These are phyloP conservation scores for Candida jianshihensis DNA, from an alignment of 805 yeast species.

Conservation along the genomic window DNA sequence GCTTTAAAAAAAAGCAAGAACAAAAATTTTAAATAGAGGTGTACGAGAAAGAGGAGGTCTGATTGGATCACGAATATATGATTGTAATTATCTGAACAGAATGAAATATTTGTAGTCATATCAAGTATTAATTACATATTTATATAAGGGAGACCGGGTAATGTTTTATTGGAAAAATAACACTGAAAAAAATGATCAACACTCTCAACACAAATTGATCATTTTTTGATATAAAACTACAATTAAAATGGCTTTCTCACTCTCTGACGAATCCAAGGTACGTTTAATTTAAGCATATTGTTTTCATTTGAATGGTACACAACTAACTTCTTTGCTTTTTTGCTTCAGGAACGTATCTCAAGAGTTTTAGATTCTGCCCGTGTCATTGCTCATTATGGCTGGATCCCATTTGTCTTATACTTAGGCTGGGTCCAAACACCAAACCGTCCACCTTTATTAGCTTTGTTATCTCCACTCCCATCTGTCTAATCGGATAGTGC, in stretches of 20 bases:
- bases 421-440: slow-evolving; percentile 80
- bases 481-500: slow-evolving; percentile 53
- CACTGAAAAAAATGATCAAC: too few species aligned
- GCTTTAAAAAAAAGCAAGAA: not conserved
- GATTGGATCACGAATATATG: not conserved
- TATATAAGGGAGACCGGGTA: too few species aligned
- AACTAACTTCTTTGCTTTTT: not conserved
- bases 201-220: not conserved
- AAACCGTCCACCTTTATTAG: slow-evolving; percentile 76
- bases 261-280: slow-evolving; percentile 40
- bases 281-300: slow-evolving; percentile 9
- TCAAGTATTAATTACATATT: too few species aligned
- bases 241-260: slow-evolving; percentile 29
- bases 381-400: slow-evolving; percentile 89
- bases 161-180: too few species aligned
- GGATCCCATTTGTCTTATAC: slow-evolving; percentile 92
- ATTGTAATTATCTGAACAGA: too few species aligned
- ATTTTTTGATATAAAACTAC: not conserved
- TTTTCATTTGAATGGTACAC: not conserved
- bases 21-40: not conserved
- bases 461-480: slow-evolving; percentile 73
- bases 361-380: slow-evolving; percentile 78
- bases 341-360: slow-evolving; percentile 69
- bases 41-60: too few species aligned
- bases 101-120: too few species aligned